Conservation (phyloP, 495 filamentous ascomycete species). For the Daldinia loculata region DNA sequence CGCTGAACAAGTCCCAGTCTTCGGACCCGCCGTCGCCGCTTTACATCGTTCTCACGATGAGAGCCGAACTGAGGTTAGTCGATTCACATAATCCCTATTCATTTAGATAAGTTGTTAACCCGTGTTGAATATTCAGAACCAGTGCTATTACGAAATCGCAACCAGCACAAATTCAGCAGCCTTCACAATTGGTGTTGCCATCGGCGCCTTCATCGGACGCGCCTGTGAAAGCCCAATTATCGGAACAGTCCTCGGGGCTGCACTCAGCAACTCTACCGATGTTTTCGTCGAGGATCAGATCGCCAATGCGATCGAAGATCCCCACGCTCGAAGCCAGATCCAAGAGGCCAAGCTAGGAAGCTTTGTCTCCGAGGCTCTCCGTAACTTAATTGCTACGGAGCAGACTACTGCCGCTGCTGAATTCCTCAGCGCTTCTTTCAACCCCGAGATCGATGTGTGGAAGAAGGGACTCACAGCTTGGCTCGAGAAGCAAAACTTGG, state of each 20-base stretch:
- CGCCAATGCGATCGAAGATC: constrained; percentile 15
- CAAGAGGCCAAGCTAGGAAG: constrained; percentile 22
- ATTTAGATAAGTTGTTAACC: not conserved
- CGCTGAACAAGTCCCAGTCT: constrained; percentile 24
- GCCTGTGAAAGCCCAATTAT: constrained; percentile 21
- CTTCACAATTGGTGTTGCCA: constrained; percentile 16
- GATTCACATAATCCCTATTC: not conserved
- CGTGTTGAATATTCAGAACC: not conserved
- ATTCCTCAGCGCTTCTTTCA: constrained; percentile 6
- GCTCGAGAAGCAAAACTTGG: constrained; percentile 27
- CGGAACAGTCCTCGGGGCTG: constrained; percentile 25
- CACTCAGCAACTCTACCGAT: constrained; percentile 9
- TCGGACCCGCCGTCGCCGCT: constrained; percentile 26
- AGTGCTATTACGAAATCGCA: constrained; percentile 27
- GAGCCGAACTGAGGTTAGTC: constrained; percentile 16
- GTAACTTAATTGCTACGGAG: constrained; percentile 17
- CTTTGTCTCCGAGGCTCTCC: constrained; percentile 19
- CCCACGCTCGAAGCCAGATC: constrained; percentile 11
- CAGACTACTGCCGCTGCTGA: constrained; percentile 14
- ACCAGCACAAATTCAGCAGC: constrained; percentile 19
- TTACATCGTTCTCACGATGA: constrained; percentile 4
- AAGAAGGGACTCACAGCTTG: constrained; percentile 18
- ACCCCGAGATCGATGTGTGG: constrained; percentile 24
- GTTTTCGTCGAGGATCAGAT: constrained; percentile 17
- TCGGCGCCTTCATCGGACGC: constrained; percentile 32